Percentiles rank a stretch among this genome's conserved stretches.
phyloP scores from a whole-genome alignment of 1,284 basidiomycete genomes.

The Irpex sp. region DNA sequence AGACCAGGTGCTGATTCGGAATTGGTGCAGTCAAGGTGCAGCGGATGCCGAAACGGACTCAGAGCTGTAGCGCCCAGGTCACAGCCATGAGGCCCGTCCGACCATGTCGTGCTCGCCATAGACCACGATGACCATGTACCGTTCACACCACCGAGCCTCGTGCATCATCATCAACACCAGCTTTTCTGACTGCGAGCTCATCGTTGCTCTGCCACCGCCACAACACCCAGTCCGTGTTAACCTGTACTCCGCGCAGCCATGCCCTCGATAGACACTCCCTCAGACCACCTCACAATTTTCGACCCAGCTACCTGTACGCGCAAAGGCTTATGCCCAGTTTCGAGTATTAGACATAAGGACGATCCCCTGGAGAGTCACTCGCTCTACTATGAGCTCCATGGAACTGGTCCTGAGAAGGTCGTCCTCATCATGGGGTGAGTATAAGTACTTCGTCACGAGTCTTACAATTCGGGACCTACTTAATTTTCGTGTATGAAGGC shows the following conservation, averaged over 20 bases:
- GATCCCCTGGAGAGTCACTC: constrained; percentile 60
- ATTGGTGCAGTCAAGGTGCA: not conserved
- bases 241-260: not conserved
- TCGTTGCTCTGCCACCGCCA: not conserved
- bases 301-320: constrained; percentile 54
- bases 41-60: not conserved
- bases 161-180: not conserved
- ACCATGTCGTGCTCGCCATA: not conserved
- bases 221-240: not conserved
- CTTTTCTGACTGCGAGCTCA: not conserved
- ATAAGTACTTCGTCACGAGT: not conserved
- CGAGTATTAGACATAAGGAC: constrained; percentile 46
- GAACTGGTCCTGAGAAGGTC: constrained; percentile 58
- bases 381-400: constrained; percentile 76
- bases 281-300: constrained; percentile 40
- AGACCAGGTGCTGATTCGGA: no score
- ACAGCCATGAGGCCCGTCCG: not conserved
- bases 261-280: not conserved
- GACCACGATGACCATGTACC: not conserved
- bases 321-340: constrained; percentile 73
- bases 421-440: constrained; percentile 68
- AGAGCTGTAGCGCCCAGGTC: not conserved
- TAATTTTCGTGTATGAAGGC: constrained; percentile 22
- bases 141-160: not conserved
- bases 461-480: not conserved